A percentile compares a stretch with the other conserved stretches of the same genome.
phyloP scores from a whole-genome alignment of 2,329 filamentous ascomycete species.

The Alternaria ethzedia region DNA sequence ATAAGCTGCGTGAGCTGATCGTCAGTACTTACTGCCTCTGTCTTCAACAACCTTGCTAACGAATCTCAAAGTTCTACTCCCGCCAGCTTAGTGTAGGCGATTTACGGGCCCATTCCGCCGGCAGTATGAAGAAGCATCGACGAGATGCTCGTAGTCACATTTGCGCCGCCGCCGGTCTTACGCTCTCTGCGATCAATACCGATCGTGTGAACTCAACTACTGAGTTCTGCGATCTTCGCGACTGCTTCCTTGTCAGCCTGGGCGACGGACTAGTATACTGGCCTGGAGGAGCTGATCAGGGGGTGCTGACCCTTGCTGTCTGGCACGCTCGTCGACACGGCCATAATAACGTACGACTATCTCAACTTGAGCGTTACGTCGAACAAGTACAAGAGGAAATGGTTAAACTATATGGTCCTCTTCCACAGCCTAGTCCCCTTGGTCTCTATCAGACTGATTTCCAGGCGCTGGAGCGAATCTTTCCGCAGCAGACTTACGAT shows the following conservation, averaged over 20 bases:
- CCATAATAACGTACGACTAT: neutral
- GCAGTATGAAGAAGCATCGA: neutral
- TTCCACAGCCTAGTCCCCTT: neutral
- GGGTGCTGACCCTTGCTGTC: neutral
- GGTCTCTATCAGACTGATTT: neutral
- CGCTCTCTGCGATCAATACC: neutral
- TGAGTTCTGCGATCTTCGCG: neutral
- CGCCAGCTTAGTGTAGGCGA: neutral
- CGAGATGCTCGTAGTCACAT: neutral
- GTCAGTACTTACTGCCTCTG: neutral
- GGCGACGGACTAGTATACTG: neutral
- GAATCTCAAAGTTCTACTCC: neutral
- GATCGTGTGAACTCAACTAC: neutral
- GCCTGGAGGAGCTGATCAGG: neutral
- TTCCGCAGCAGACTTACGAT: neutral
- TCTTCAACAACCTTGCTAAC: neutral
- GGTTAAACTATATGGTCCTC: neutral
- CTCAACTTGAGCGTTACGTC: neutral
- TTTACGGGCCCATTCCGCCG: neutral
- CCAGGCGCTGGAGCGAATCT: neutral
- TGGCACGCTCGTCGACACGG: neutral
- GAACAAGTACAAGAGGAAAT: neutral
- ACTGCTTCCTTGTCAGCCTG: neutral
- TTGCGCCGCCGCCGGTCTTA: neutral
- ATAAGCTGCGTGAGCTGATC: neutral